A percentile compares a stretch with the other conserved stretches of the same genome.
These are phyloP conservation scores for Podosphaera fusca DNA, from an alignment of 2,329 filamentous ascomycete genomes.

Conservation along the genomic window DNA sequence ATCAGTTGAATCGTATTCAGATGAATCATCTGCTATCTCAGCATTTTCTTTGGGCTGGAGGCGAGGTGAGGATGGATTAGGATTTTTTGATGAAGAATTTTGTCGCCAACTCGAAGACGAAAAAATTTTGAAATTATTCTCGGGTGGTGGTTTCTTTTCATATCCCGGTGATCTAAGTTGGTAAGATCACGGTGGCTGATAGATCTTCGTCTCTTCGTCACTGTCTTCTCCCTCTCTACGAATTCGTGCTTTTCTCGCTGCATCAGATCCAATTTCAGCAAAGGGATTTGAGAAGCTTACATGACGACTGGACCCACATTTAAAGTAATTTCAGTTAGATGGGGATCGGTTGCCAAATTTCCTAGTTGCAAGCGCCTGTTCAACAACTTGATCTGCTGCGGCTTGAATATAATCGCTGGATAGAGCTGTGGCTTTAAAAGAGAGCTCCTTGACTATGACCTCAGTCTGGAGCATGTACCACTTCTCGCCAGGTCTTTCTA, in stretches of 20 bases:
- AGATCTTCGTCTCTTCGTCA: not conserved
- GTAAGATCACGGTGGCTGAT: not conserved
- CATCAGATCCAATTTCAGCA: not conserved
- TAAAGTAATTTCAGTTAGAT: not conserved
- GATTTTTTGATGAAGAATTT: not conserved
- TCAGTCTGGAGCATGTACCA: not conserved
- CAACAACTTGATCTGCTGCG: too few species aligned
- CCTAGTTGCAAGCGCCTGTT: too few species aligned
- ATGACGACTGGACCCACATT: not conserved
- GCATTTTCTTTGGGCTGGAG: too few species aligned
- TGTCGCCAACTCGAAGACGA: constrained; percentile 1
- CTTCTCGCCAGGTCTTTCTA: not conserved
- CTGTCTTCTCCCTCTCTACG: not conserved
- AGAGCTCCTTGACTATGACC: not conserved
- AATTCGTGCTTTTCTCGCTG: not conserved
- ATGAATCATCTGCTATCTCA: too few species aligned
- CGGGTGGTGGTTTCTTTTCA: too few species aligned
- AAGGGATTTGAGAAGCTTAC: not conserved
- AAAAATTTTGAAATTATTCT: not conserved
- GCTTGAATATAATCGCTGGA: too few species aligned
- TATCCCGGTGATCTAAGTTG: not conserved
- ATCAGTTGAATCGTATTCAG: too few species aligned
- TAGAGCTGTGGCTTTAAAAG: not conserved
- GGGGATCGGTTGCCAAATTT: too few species aligned
- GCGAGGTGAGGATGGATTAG: too few species aligned